phyloP scores from a whole-genome alignment of 495 filamentous ascomycete genomes.

The Barbatosphaeria neglecta region DNA sequence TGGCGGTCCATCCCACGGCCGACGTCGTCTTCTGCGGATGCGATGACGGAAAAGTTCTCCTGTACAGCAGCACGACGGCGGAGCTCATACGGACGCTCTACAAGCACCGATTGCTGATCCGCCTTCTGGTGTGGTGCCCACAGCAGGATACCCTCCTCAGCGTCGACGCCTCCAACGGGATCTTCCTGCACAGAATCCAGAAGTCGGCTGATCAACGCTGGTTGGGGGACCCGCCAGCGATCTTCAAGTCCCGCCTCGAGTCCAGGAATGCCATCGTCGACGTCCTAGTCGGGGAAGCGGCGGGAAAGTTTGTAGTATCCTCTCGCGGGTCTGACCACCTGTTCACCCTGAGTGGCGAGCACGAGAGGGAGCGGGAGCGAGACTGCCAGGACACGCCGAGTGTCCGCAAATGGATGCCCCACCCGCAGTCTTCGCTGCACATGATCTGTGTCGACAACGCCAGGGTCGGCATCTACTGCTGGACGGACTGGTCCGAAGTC shows the following conservation, averaged over 20 bases:
- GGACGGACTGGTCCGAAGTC: conserved; percentile 16
- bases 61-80: conserved; percentile 12
- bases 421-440: conserved; percentile 1
- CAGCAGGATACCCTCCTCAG: conserved; percentile 6
- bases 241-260: conserved; percentile 7
- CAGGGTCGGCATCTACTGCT: conserved; percentile 9
- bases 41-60: conserved; percentile 14
- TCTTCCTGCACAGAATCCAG: conserved; percentile 6
- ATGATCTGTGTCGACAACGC: conserved; percentile 14
- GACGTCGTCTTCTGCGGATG: conserved; percentile 14
- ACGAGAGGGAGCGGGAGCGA: not conserved
- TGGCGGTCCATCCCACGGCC: conserved; percentile 5
- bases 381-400: not conserved
- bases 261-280: not conserved
- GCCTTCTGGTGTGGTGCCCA: conserved; percentile 6
- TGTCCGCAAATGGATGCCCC: not conserved
- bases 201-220: conserved; percentile 3
- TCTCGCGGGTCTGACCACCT: not conserved
- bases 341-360: not conserved
- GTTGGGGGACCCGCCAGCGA: not conserved
- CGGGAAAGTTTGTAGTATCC: not conserved
- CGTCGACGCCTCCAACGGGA: conserved; percentile 6
- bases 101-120: conserved; percentile 8
- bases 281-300: not conserved
- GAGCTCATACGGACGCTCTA: conserved; percentile 8